Evolutionary conservation across 805 yeast genomes (phyloP).

Genomic region (Cephaloascus albidus): DNA sequence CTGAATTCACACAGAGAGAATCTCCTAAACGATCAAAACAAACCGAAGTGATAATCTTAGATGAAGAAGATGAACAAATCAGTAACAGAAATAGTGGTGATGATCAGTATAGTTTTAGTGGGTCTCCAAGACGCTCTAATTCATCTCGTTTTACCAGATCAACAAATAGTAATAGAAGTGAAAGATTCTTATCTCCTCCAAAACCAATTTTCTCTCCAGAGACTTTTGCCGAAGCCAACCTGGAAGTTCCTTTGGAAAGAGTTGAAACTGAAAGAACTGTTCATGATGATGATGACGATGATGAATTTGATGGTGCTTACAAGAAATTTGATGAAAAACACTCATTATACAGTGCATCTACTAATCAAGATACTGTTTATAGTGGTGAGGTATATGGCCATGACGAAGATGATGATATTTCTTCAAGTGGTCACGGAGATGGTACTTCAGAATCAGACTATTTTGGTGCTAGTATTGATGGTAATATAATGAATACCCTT

Average conservation of each 20-base stretch:
- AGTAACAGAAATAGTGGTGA: neutral
- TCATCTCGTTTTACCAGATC: conserved; percentile 14
- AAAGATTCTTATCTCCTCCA: conserved; percentile 49
- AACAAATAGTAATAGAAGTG: conserved; percentile 29
- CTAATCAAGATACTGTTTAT: conserved; percentile 17
- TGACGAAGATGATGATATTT: conserved; percentile 16
- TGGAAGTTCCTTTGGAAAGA: conserved; percentile 8
- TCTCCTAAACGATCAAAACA: conserved; percentile 58
- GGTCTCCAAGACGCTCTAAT: conserved; percentile 24
- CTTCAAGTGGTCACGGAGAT: conserved; percentile 5
- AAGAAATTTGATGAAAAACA: conserved; percentile 14
- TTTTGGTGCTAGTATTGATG: conserved; percentile 35
- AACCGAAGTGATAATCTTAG: conserved; percentile 38
- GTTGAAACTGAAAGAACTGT: conserved; percentile 20
- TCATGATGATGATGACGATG: conserved; percentile 20
- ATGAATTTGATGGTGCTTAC: conserved; percentile 8
- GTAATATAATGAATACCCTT: conserved; percentile 35
- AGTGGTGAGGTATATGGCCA: conserved; percentile 20
- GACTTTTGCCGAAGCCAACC: conserved; percentile 52
- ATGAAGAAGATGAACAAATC: conserved; percentile 10
- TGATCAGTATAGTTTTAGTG: conserved; percentile 8
- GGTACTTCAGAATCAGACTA: conserved; percentile 21
- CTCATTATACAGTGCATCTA: conserved; percentile 20
- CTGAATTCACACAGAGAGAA: conserved; percentile 58
- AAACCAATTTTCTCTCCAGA: conserved; percentile 56